Percentiles rank a stretch among this genome's conserved stretches.
Evolutionary conservation across 345 rosid genomes (phyloP).

Genomic region (Laguncularia racemosa): DNA sequence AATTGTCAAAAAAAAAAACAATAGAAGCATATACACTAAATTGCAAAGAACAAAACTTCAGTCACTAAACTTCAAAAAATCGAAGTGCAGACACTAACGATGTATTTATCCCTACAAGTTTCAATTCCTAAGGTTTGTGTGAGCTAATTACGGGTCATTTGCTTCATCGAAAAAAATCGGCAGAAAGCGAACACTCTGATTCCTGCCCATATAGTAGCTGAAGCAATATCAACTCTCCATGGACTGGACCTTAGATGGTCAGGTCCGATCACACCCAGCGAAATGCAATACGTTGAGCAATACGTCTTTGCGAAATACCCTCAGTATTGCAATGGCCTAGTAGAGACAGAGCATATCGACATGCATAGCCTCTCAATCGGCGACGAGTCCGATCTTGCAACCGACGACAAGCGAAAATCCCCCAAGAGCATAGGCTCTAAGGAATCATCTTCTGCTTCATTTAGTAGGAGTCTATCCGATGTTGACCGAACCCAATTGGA

Average conservation of each 20-base stretch:
- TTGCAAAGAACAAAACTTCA: too few species aligned
- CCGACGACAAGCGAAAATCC: conserved; percentile 28
- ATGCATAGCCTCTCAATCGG: conserved; percentile 19
- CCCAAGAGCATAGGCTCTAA: conserved; percentile 12
- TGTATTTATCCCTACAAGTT: too few species aligned
- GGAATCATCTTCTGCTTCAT: conserved; percentile 24
- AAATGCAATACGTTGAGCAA: conserved; percentile 58
- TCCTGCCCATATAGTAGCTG: conserved; percentile 52
- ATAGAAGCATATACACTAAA: too few species aligned
- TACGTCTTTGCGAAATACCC: conserved; percentile 66
- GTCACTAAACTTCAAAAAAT: too few species aligned
- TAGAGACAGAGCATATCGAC: conserved; percentile 19
- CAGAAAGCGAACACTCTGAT: conserved; percentile 39
- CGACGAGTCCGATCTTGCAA: conserved; percentile 26
- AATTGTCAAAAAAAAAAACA: too few species aligned
- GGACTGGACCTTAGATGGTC: conserved; percentile 70
- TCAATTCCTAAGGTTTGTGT: too few species aligned
- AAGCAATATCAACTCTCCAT: conserved; percentile 45
- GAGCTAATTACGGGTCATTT: too few species aligned
- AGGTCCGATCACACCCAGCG: conserved; percentile 55
- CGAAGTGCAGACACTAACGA: too few species aligned
- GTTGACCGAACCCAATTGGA: conserved; percentile 37
- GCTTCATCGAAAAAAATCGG: not conserved
- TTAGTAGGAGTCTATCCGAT: conserved; percentile 33
- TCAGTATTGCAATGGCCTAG: conserved; percentile 41